Evolutionary conservation across 352 stramenopile genomes (phyloP).

Genomic region (Thalassiosira exigua): DNA sequence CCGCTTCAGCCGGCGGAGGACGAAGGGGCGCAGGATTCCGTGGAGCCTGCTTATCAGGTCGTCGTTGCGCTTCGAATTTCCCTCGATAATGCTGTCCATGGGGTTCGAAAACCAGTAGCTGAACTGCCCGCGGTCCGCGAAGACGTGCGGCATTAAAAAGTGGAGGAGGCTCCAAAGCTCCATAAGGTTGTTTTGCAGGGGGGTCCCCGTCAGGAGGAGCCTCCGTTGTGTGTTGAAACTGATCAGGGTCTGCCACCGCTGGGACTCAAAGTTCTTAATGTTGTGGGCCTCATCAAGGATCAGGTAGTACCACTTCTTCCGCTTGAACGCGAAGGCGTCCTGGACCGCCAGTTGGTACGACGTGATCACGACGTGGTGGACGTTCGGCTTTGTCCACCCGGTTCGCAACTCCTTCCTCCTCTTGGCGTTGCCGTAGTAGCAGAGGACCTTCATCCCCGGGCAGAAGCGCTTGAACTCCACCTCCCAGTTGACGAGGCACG

Average conservation of each 20-base stretch:
- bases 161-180: constrained; percentile 98
- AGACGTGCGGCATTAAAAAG: constrained; percentile 92
- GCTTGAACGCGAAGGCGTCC: constrained; percentile 96
- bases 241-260: constrained; percentile 77
- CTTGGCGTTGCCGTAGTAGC: constrained; percentile 98
- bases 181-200: constrained; percentile 97
- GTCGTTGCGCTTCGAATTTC: constrained; percentile 87
- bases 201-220: constrained; percentile 92
- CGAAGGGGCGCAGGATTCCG: constrained; percentile 97
- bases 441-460: constrained; percentile 96
- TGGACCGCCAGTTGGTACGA: constrained; percentile 98
- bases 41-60: constrained; percentile 88
- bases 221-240: constrained; percentile 84
- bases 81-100: constrained; percentile 89
- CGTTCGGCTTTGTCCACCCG: constrained; percentile 95
- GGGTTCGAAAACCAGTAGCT: constrained; percentile 96
- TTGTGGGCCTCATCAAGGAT: constrained; percentile 98
- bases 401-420: constrained; percentile 90
- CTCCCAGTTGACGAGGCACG: constrained; percentile 98
- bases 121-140: constrained; percentile 95
- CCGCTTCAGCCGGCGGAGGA: constrained; percentile 97
- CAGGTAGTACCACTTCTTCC: constrained; percentile 96
- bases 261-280: constrained; percentile 92
- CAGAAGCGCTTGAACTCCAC: constrained; percentile 96
- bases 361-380: constrained; percentile 98